Evolutionary conservation across 257 asterid genomes (phyloP).

Genomic region (Datura wrightii): DNA sequence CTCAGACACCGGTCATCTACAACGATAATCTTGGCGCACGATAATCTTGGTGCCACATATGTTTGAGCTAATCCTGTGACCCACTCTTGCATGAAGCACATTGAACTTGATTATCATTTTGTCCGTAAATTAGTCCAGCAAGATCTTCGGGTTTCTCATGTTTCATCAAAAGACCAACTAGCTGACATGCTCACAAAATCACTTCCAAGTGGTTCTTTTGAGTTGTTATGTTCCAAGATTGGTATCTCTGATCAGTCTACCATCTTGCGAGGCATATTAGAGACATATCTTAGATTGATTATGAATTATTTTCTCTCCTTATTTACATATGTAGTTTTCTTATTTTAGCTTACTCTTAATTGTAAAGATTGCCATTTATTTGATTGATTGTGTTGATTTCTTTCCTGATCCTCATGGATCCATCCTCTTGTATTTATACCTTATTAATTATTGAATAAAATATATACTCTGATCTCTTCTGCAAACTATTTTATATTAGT

Average conservation of each 20-base stretch:
- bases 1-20: neutral
- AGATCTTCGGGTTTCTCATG: neutral
- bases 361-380: too few species aligned
- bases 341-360: too few species aligned
- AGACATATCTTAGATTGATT: neutral
- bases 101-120: neutral
- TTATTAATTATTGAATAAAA: too few species aligned
- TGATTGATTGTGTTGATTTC: too few species aligned
- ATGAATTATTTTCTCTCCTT: neutral
- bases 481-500: too few species aligned
- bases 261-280: neutral
- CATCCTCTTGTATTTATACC: too few species aligned
- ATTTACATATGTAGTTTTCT: neutral
- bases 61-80: neutral
- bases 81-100: conserved; percentile 6
- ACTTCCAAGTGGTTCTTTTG: neutral
- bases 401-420: too few species aligned
- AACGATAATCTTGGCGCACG: neutral
- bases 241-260: neutral
- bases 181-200: neutral
- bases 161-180: neutral
- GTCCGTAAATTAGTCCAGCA: neutral
- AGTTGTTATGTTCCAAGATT: neutral
- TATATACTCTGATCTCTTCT: too few species aligned
- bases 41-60: neutral